Evolutionary conservation across 2,329 filamentous ascomycete species (phyloP), one percentile per base, ranked within the genome.

Genomic region (Aspergillus ibericus): DNA sequence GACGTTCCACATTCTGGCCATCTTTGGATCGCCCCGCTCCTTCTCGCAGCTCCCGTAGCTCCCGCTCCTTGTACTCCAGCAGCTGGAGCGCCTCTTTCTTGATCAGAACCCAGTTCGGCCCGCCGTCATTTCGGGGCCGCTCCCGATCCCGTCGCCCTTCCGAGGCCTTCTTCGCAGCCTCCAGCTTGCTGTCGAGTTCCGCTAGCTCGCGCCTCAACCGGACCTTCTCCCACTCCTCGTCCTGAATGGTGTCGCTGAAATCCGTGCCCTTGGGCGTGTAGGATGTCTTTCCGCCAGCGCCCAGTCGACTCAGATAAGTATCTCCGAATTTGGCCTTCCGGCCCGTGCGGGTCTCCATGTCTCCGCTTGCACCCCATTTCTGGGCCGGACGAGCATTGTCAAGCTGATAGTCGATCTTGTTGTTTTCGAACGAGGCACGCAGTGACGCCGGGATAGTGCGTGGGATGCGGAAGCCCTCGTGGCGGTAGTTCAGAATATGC

Each of bases 271-370:
- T 82, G 8, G 90, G 85, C 71, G 90, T 88, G 78, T 95, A 93
- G 59, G 85, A 88, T 66, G 88, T 87, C 70, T 93, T 89, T 53
- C 87, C 85, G 18, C 86, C 86, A 5, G 88, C 82, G 7, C 95
- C 95, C 38, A 99, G 83, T 12, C 95, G 88, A 61, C 91, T 96
- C 58, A 99, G 85, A 77, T 98, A 99, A 63, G 96, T 91, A 75
- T 99, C 95, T 65, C 95, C 95, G 72, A 99, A 99, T 79, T 96
- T 97, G 68, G 92, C 89, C 79, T 99, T 99, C 71, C 91, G 89
- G 58, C 93, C 93, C 0, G 92, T 95, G 35, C 85, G 79, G 0
- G 93, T 97, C 64, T 85, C 85, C 53, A 96, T 91, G 71, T 93
- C 90, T 49, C 88, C 85, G 63, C 89, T 72, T n/a, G 86, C 84